Percentiles rank a stretch among this genome's conserved stretches.
Conservation (phyloP, 345 rosid species). For the Eucalyptus regnans region DNA sequence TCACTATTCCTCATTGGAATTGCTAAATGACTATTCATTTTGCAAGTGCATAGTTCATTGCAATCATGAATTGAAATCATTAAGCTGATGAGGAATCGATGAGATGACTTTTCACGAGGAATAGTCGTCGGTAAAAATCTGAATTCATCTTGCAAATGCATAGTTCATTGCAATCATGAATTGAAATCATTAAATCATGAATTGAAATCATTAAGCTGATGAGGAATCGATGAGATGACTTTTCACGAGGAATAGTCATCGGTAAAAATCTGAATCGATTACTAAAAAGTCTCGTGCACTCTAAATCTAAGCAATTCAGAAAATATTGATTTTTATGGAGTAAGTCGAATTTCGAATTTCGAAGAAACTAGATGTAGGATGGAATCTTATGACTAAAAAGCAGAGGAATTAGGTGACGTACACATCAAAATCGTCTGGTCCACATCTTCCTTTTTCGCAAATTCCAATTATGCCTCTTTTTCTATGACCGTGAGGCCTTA, state of each 20-base stretch:
- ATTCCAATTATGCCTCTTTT: background rate
- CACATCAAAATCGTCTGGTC: background rate
- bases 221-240: background rate
- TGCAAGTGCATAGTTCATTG: background rate
- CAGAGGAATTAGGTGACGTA: background rate
- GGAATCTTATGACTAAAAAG: background rate
- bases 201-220: background rate
- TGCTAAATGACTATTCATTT: background rate
- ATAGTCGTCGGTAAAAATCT: no score
- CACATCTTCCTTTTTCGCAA: background rate
- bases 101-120: background rate
- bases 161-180: background rate
- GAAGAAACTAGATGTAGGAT: background rate
- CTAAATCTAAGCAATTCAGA: background rate
- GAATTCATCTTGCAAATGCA: background rate
- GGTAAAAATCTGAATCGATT: background rate
- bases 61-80: background rate
- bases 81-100: background rate
- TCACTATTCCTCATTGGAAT: background rate
- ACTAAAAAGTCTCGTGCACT: background rate
- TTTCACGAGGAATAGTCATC: background rate
- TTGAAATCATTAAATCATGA: background rate
- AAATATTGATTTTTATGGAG: background rate
- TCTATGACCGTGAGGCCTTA: background rate
- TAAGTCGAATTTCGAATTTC: background rate